Conservation (phyloP, 495 filamentous ascomycete species). For the Penicillium desertorum region DNA sequence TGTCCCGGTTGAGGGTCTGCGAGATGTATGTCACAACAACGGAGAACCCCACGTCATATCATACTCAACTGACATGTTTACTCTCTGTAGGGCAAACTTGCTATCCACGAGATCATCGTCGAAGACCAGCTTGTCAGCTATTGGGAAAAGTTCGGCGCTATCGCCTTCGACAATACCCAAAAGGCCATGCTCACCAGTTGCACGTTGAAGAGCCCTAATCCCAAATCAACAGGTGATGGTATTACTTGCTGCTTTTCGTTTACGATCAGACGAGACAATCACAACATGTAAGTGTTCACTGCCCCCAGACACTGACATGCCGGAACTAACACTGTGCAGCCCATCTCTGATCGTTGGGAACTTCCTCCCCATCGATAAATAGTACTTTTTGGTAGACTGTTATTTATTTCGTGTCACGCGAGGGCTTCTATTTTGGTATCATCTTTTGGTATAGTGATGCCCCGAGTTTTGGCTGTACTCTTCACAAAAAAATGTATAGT, state of each 20-base stretch:
- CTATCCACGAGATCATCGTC: constrained; percentile 91
- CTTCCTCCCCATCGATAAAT: constrained; percentile 67
- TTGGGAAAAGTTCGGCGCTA: constrained; percentile 99
- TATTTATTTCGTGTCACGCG: background rate
- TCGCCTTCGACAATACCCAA: constrained; percentile 93
- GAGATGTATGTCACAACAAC: constrained; percentile 67
- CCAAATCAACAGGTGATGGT: constrained; percentile 65
- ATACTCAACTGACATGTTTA: background rate
- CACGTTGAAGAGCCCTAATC: constrained; percentile 80
- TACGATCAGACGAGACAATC: constrained; percentile 87
- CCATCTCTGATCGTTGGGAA: constrained; percentile 95
- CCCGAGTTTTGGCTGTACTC: constrained; percentile 15
- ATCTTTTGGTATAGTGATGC: constrained; percentile 17
- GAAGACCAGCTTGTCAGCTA: constrained; percentile 94
- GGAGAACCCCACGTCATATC: background rate
- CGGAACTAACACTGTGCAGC: constrained; percentile 46
- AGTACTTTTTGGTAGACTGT: constrained; percentile 1
- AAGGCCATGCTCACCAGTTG: constrained; percentile 97
- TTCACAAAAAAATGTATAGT: constrained; percentile 5
- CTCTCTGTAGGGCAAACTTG: constrained; percentile 74
- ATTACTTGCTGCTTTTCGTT: constrained; percentile 98
- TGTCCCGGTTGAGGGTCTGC: constrained; percentile 83
- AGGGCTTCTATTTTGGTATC: background rate
- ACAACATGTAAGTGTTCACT: constrained; percentile 79
- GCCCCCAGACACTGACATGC: background rate